Evolutionary conservation across 1,284 basidiomycete genomes (phyloP).

Genomic region (Vanrija humicola): DNA sequence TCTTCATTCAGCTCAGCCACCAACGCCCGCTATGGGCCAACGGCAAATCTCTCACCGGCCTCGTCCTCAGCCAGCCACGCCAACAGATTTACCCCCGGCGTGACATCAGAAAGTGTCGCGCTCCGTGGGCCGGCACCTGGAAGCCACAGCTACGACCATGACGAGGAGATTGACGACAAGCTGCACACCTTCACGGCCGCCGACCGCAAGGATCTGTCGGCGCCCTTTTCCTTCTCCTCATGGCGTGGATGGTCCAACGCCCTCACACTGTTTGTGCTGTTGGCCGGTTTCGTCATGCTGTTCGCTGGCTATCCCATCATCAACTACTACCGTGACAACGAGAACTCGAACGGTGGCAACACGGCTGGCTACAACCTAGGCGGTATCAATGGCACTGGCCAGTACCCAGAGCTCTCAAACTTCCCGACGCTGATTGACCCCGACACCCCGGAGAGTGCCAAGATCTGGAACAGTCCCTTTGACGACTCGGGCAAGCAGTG

Average conservation of each 20-base stretch:
- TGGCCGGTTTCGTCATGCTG: conserved; percentile 54
- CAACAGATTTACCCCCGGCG: background rate
- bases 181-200: conserved; percentile 55
- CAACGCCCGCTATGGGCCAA: background rate
- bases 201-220: conserved; percentile 26
- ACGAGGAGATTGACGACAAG: conserved; percentile 53
- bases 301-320: conserved; percentile 78
- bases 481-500: conserved; percentile 65
- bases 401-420: conserved; percentile 54
- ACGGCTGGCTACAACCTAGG: conserved; percentile 61
- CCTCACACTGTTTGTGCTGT: conserved; percentile 51
- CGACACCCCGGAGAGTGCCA: conserved; percentile 60
- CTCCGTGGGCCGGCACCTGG: no score
- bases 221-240: conserved; percentile 50
- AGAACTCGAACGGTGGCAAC: conserved; percentile 14
- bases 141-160: conserved; percentile 8
- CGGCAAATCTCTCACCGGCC: background rate
- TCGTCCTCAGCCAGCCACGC: background rate
- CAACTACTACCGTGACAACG: conserved; percentile 53
- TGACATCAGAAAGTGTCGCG: background rate
- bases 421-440: conserved; percentile 64
- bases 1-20: background rate
- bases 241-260: conserved; percentile 54
- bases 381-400: conserved; percentile 71
- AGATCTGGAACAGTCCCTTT: conserved; percentile 52